Percentiles rank a stretch among this genome's conserved stretches.
These are phyloP conservation scores for Backusella tuberculispora DNA, from an alignment of 192 early-diverging fungal genomes.

Conservation along the genomic window DNA sequence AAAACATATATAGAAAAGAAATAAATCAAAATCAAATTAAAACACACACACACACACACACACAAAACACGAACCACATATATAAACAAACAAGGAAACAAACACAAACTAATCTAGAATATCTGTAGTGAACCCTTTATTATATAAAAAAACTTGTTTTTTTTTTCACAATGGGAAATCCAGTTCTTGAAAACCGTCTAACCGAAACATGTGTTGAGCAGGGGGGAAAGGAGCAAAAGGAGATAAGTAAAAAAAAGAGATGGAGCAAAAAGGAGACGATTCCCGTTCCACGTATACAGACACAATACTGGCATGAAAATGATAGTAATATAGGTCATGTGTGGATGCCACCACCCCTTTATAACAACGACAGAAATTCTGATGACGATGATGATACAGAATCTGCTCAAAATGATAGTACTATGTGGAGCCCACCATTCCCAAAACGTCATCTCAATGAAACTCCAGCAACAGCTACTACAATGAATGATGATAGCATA, in stretches of 20 bases:
- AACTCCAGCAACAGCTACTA: constrained; percentile 7
- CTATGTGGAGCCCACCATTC: neutral
- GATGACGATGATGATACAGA: no score
- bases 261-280: constrained; percentile 8
- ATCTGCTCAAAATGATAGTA: no score
- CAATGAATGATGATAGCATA: neutral
- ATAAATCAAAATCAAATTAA: neutral
- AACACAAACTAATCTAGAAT: neutral
- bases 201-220: constrained; percentile 17
- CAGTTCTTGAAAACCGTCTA: neutral
- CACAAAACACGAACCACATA: neutral
- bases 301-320: constrained; percentile 1
- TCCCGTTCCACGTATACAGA: constrained; percentile 5
- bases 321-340: neutral
- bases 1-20: neutral
- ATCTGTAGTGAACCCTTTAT: neutral
- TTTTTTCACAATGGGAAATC: neutral
- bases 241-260: neutral
- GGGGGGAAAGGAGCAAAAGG: constrained; percentile 14
- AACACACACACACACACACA: neutral
- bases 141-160: neutral
- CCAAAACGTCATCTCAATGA: neutral
- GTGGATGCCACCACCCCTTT: neutral
- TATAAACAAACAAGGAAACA: neutral
- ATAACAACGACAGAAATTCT: no score